phyloP scores from a whole-genome alignment of 306 rosid genomes.

The Corylus avellana region DNA sequence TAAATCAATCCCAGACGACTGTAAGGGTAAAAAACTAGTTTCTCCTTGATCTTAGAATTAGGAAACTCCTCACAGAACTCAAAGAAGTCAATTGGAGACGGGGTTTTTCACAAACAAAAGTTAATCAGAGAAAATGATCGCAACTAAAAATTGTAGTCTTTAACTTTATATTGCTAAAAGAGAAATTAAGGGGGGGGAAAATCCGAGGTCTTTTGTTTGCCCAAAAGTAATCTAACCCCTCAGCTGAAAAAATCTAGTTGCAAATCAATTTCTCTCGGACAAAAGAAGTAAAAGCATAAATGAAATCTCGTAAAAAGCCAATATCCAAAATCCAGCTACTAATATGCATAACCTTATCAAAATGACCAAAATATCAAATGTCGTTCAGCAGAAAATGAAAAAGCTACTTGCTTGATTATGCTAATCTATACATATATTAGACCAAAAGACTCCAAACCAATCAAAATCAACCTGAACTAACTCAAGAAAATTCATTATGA shows the following conservation, averaged over 20 bases:
- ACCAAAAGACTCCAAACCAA: constrained; percentile 9
- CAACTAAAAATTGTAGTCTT: background rate
- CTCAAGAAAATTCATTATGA: background rate
- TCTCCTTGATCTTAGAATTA: background rate
- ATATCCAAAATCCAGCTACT: constrained; percentile 8
- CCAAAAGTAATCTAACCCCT: background rate
- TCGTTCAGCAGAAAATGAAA: background rate
- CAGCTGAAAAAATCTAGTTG: background rate
- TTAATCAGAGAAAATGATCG: background rate
- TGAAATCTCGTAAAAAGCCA: constrained; percentile 1
- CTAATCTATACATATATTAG: background rate
- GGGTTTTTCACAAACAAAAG: background rate
- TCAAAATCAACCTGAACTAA: background rate
- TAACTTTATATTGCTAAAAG: background rate
- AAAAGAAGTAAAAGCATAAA: background rate
- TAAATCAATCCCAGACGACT: background rate
- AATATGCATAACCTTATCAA: background rate
- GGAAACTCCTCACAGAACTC: background rate
- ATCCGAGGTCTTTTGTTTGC: background rate
- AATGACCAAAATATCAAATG: background rate
- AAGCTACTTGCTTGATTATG: constrained; percentile 9
- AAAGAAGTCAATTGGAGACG: constrained; percentile 1
- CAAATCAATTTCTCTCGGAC: background rate
- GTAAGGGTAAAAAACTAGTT: background rate
- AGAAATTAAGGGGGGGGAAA: background rate